Base-by-base conservation (phyloP, 176 grass and related monocot species). In the Avena sativa region DNA sequence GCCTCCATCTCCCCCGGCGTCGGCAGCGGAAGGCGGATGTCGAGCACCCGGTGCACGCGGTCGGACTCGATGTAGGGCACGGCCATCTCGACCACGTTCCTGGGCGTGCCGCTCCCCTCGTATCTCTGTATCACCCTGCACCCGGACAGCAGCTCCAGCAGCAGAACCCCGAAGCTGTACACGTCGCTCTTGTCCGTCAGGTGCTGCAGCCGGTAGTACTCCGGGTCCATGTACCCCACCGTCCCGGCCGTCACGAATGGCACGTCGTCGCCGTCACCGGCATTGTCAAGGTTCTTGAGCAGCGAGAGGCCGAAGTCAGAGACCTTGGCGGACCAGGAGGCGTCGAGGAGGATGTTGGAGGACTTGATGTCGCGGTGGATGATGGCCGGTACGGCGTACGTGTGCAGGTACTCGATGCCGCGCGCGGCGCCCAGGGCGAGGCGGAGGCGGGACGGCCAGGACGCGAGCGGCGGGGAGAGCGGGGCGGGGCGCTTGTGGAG, bases 211-310 rank as follows among this genome's bases (percentile, higher is more conserved):
- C 96, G 56, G 75, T 95, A 98, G 83, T 95, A 98, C 89, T 98
- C 93, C 25, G 93, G 96, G 84, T 98, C 96, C 96, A 98, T 98
- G 96, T 98, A 98, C 32, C 96, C 96, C 38, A 98, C 91, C 38
- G 96, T 98, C 2, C 96, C 96, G 2, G 93, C 96, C 12, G 91
- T 88, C 44, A 81, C 28, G 71, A 87, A 88, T 1, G 83, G 71
- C 0, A 34, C 32, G n/a, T 79, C 89, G 6, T 71, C 20, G 13
- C 14, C 70, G 70, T 48, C 46, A 48, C 8, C 64, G 13, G 71
- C 75, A 43, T 77, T 85, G 72, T 59, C 14, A 34, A 81, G 69
- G 85, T 49, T 71, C 65, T 83, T 91, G 75, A 96, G 81, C 1
- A 95, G 84, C 17, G 97, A 99, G 19, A 99, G 87, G 50, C 94